Evolutionary conservation across 176 grass and related monocot species (phyloP), one percentile per base, ranked within the genome.

Genomic region (Lolium rigidum): DNA sequence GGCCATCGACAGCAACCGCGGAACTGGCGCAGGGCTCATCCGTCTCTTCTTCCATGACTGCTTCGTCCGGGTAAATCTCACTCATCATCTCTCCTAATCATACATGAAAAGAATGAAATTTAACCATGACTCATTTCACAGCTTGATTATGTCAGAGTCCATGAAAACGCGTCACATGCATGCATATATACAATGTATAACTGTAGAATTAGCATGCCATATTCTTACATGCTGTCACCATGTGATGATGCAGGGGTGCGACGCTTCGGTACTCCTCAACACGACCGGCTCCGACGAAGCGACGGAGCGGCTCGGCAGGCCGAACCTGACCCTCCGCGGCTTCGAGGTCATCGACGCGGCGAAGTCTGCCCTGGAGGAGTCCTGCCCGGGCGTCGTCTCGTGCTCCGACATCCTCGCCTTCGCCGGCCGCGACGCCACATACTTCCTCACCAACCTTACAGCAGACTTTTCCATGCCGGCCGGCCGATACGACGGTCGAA

Each of bases 21-120:
- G 93, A 21, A 22, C 26, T 18, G 65, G 39, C 15, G 93, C 93
- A 0, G 88, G 90, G 0, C 84, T 92, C 41, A 38, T 95, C 85
- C 80, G 90, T 4, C 5, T 95, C 7, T 86, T 88, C 76, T 95
- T 95, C 88, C 93, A 95, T 24, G 87, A 92, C 74, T 89, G 90
- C 66, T 92, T 92, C 69, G 79, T 92, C 51, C 2, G 21, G 74
- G 83, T 89, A 79, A 52, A 35, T 65, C 50, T 35, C 7, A 52
- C 14, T 26, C 5, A 49, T 24, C 2, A 25, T 49, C 47, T 51
- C 22, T 28, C 15, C 3, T 17, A 50, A 75, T 75, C 46, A 47
- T 47, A 47, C 46, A 47, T 47, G 20, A 11, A 61, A 61, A 12
- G 3, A 12, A 24, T 24, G 59, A 61, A 24, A 35, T 35, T 35